Evolutionary conservation across 2,329 filamentous ascomycete genomes (phyloP), one percentile per base, ranked within the genome.

Genomic region (Fusarium nurragi): DNA sequence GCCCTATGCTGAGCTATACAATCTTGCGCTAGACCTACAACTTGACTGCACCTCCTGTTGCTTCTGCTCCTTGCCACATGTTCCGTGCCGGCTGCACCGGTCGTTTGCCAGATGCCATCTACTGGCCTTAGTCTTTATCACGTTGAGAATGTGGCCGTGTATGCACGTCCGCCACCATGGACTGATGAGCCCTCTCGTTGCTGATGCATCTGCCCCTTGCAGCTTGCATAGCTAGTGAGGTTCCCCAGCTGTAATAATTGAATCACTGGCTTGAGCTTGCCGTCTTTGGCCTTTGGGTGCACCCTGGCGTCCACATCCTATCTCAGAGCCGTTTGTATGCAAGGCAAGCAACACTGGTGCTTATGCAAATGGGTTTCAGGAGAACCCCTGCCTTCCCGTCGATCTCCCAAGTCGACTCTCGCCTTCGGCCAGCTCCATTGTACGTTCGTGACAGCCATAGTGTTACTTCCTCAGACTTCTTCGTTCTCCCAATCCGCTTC

Each of bases 401-500:
- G 43, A 39, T 28, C 37, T 34, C 16, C 21, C 38, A 18, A 23
- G 32, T 38, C 13, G 32, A 38, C 25, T 54, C 18, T 41, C 22
- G 22, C 41, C 26, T 38, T 44, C 23, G 21, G 44, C 37, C 34
- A 23, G 32, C 43, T 38, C 34, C 32, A 26, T 16, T 22, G 40
- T 47, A 38, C 46, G 49, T 46, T 36, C 36, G 26, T 40, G 49
- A 48, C 37, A 41, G 37, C 41, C 56, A 64, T 30, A 28, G 39
- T 44, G 56, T 41, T 53, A 36, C 39, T 47, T 54, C 38, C 46
- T 72, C 66, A 85, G 18, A 85, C 82, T 72, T 88, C 86, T 72
- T 89, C 87, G 69, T 88, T 87, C 75, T 89, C 87, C 86, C 87
- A 89, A 72, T 89, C 87, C 75, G 86, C 82, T 71, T 89, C 86